Evolutionary conservation across 805 yeast genomes (phyloP).

Genomic region (Ogataea parapolymorpha): DNA sequence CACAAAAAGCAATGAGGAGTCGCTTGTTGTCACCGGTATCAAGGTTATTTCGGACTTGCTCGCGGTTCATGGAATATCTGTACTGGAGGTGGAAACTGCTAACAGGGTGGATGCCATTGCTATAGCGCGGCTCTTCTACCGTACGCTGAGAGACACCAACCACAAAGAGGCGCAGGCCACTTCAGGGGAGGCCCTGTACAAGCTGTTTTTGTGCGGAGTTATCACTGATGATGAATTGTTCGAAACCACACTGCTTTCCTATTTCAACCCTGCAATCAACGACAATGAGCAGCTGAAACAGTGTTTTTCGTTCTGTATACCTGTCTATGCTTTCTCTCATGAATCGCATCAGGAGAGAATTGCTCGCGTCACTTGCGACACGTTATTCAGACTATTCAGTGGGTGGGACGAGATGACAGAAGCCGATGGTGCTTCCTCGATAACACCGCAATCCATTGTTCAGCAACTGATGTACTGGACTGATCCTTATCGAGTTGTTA

Average conservation of each 20-base stretch:
- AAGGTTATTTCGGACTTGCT: conserved; percentile 75
- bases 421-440: conserved; percentile 28
- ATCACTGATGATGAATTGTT: conserved; percentile 67
- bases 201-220: conserved; percentile 73
- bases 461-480: conserved; percentile 84
- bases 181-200: conserved; percentile 84
- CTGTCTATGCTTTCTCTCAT: conserved; percentile 82
- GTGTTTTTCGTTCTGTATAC: conserved; percentile 80
- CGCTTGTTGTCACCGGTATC: conserved; percentile 58
- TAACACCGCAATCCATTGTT: conserved; percentile 50
- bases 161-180: conserved; percentile 69
- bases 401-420: conserved; percentile 37
- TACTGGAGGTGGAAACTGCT: conserved; percentile 50
- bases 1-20: conserved; percentile 55
- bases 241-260: conserved; percentile 67
- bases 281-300: conserved; percentile 68
- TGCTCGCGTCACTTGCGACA: conserved; percentile 62
- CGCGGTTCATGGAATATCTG: conserved; percentile 69
- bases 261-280: conserved; percentile 67
- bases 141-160: conserved; percentile 53
- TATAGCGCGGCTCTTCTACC: conserved; percentile 66
- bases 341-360: conserved; percentile 65
- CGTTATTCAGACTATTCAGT: conserved; percentile 54
- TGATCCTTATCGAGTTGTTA: conserved; percentile 67
- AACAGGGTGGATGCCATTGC: conserved; percentile 64